These are phyloP conservation scores for Sutorius eximius DNA, from an alignment of 1,284 basidiomycete species.

Conservation along the genomic window DNA sequence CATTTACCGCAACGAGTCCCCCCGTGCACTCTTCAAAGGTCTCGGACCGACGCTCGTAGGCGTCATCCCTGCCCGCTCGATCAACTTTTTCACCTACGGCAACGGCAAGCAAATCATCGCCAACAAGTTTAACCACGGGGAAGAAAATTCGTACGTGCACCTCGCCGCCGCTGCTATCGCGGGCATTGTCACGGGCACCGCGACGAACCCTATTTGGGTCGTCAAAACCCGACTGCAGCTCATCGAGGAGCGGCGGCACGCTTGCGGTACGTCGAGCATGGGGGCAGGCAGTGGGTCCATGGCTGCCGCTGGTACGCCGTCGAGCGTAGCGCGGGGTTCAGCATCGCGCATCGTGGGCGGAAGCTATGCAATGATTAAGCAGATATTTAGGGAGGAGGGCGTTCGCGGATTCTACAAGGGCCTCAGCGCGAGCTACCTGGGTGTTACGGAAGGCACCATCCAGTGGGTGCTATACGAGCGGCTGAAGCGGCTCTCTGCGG, in stretches of 20 bases:
- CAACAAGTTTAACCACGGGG: slow-evolving; percentile 76
- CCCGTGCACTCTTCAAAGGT: slow-evolving; percentile 90
- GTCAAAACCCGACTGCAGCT: slow-evolving; percentile 96
- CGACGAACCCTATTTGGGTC: slow-evolving; percentile 98
- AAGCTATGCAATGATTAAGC: slow-evolving; percentile 61
- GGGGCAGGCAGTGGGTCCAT: neutral
- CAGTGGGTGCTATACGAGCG: slow-evolving; percentile 98
- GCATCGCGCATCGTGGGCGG: slow-evolving; percentile 45
- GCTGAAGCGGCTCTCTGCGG: slow-evolving; percentile 64
- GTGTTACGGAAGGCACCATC: slow-evolving; percentile 95
- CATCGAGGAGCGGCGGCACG: slow-evolving; percentile 32
- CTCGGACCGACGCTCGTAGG: slow-evolving; percentile 94
- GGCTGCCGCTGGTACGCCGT: neutral
- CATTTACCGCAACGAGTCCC: slow-evolving; percentile 89
- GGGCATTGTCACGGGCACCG: slow-evolving; percentile 83
- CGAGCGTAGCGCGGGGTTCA: slow-evolving; percentile 2
- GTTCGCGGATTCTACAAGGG: slow-evolving; percentile 92
- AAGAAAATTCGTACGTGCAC: slow-evolving; percentile 86
- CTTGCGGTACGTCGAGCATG: neutral
- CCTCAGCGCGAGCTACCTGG: slow-evolving; percentile 91
- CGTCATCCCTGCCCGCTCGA: slow-evolving; percentile 92
- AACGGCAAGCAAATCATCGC: slow-evolving; percentile 94
- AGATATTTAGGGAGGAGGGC: slow-evolving; percentile 83
- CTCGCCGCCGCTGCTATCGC: slow-evolving; percentile 85
- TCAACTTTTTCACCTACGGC: slow-evolving; percentile 98